Conservation (phyloP, 2,329 filamentous ascomycete genomes). For the Cytospora mali region DNA sequence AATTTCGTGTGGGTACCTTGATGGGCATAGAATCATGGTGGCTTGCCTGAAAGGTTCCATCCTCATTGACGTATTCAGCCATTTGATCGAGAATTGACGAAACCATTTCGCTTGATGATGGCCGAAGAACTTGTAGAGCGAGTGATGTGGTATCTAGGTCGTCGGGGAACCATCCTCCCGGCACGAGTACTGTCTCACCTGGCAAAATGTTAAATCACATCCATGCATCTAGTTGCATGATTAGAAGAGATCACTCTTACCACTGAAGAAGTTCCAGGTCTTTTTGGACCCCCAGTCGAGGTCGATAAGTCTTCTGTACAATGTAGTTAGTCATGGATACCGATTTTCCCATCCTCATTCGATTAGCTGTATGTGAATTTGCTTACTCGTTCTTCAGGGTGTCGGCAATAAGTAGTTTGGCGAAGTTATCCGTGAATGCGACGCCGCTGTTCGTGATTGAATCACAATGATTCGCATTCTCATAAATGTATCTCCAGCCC, state of each 20-base stretch:
- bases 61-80: constrained; percentile 30
- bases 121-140: constrained; percentile 34
- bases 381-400: not conserved
- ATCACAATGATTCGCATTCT: not conserved
- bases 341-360: not conserved
- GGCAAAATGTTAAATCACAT: constrained; percentile 24
- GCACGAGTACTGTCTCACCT: constrained; percentile 35
- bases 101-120: constrained; percentile 13
- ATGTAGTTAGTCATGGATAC: not conserved
- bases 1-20: too few species aligned
- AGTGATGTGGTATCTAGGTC: constrained; percentile 41
- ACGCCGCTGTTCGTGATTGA: constrained; percentile 1
- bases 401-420: not conserved
- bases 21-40: constrained; percentile 12
- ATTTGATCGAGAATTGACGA: constrained; percentile 13
- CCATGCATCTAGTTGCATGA: too few species aligned
- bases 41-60: constrained; percentile 34
- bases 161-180: constrained; percentile 36
- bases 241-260: not conserved
- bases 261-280: constrained; percentile 3
- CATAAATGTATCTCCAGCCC: not conserved
- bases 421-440: not conserved
- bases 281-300: not conserved
- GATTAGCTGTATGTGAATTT: not conserved
- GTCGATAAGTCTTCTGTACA: not conserved